These are phyloP conservation scores for Sugiyamaella valdiviana DNA, from an alignment of 805 yeast genomes.

Conservation along the genomic window DNA sequence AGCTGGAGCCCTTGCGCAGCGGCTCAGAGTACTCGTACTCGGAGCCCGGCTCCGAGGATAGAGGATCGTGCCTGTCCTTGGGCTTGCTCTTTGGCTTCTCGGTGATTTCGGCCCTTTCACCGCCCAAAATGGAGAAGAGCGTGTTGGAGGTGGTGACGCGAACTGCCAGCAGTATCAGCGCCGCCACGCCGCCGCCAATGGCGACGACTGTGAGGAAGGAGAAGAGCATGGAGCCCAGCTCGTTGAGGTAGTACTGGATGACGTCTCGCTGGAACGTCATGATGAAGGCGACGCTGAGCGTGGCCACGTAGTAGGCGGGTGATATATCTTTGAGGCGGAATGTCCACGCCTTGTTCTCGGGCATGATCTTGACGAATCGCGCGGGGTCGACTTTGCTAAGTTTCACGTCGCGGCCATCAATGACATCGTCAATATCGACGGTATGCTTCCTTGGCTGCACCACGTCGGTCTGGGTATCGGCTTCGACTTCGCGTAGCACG, in stretches of 20 bases:
- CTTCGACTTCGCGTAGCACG: constrained; percentile 1
- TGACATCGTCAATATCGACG: too few relatives aligned
- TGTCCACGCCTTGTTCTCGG: neutral
- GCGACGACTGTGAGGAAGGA: constrained; percentile 9
- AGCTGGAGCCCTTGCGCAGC: neutral
- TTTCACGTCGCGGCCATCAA: too few relatives aligned
- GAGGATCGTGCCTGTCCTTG: neutral
- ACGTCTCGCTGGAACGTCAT: constrained; percentile 15
- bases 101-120: neutral
- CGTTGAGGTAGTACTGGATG: constrained; percentile 15
- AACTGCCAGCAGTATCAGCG: constrained; percentile 7
- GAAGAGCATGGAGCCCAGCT: constrained; percentile 12
- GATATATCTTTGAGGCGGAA: constrained; percentile 8
- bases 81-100: neutral
- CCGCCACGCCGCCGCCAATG: constrained; percentile 8
- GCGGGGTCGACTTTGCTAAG: too few relatives aligned
- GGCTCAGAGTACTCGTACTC: neutral
- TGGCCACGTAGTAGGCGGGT: constrained; percentile 19
- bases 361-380: neutral
- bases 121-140: neutral
- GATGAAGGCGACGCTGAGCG: constrained; percentile 17
- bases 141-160: neutral
- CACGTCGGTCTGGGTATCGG: neutral
- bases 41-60: too few relatives aligned
- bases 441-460: neutral